phyloP scores from a whole-genome alignment of 1,139 yeast genomes.

The Candida tropicalis region DNA sequence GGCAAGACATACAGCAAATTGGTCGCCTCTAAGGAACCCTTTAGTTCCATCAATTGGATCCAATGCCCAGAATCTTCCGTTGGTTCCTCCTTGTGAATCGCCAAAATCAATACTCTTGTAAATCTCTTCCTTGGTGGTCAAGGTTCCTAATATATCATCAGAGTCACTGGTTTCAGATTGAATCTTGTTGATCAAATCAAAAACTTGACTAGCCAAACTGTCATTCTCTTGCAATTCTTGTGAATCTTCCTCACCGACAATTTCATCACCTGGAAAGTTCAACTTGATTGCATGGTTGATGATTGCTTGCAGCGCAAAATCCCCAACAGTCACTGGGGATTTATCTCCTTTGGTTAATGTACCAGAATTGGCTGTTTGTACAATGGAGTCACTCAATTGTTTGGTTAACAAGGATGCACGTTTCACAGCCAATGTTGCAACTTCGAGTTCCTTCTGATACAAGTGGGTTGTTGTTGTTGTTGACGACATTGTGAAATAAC shows the following conservation, averaged over 20 bases:
- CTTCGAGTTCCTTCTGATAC: constrained; percentile 59
- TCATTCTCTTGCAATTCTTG: constrained; percentile 55
- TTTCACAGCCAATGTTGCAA: constrained; percentile 89
- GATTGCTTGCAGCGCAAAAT: constrained; percentile 93
- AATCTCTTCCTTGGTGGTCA: constrained; percentile 51
- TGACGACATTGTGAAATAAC: background rate
- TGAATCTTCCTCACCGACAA: constrained; percentile 96
- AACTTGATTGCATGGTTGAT: constrained; percentile 79
- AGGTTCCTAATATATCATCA: constrained; percentile 37
- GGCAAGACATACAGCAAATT: constrained; percentile 94
- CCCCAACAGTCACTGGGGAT: constrained; percentile 97
- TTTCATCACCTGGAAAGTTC: constrained; percentile 80
- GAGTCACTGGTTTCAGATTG: constrained; percentile 36
- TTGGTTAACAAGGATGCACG: constrained; percentile 82
- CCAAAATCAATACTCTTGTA: constrained; percentile 77
- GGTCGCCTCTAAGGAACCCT: constrained; percentile 94
- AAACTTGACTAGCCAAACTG: constrained; percentile 40
- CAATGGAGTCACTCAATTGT: constrained; percentile 68
- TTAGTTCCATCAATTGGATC: constrained; percentile 99
- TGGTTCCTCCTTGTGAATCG: constrained; percentile 70
- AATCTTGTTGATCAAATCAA: constrained; percentile 49
- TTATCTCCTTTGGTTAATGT: constrained; percentile 84
- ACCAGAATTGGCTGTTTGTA: constrained; percentile 54
- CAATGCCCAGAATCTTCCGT: constrained; percentile 92
- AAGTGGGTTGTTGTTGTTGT: constrained; percentile 24